These are phyloP conservation scores for Aspergillus sp. DNA, from an alignment of 2,329 filamentous ascomycete species.

Conservation along the genomic window DNA sequence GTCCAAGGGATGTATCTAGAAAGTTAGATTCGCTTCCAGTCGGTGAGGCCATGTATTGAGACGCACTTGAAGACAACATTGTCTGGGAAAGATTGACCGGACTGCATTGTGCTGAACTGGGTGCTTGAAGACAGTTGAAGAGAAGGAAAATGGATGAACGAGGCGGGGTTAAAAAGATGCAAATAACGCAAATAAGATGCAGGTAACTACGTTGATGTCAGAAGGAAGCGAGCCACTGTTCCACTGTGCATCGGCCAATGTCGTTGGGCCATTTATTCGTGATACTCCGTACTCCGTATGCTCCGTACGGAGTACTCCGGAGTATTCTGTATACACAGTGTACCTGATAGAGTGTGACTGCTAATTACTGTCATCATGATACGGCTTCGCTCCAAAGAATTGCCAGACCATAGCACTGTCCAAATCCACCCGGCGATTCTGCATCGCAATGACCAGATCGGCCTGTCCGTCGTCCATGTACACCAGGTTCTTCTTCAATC, in stretches of 20 bases:
- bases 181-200: too few species aligned
- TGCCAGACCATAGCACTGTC: slow-evolving; percentile 34
- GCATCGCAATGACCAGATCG: slow-evolving; percentile 35
- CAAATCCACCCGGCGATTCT: slow-evolving; percentile 40
- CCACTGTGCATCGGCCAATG: too few species aligned
- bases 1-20: slow-evolving; percentile 45
- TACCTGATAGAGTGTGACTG: neutral
- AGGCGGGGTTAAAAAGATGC: too few species aligned
- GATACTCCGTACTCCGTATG: too few species aligned
- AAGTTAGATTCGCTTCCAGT: neutral
- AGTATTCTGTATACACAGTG: neutral
- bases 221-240: too few species aligned
- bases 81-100: neutral
- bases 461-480: slow-evolving; percentile 39
- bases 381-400: slow-evolving; percentile 39
- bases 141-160: neutral
- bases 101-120: neutral
- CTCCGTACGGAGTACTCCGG: neutral
- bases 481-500: slow-evolving; percentile 40
- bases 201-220: too few species aligned
- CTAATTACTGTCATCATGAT: slow-evolving; percentile 10
- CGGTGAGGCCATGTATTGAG: neutral
- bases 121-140: neutral
- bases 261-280: too few species aligned
- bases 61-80: neutral